Conservation (phyloP, 164 flowering plant genomes). For the Saururus chinensis region DNA sequence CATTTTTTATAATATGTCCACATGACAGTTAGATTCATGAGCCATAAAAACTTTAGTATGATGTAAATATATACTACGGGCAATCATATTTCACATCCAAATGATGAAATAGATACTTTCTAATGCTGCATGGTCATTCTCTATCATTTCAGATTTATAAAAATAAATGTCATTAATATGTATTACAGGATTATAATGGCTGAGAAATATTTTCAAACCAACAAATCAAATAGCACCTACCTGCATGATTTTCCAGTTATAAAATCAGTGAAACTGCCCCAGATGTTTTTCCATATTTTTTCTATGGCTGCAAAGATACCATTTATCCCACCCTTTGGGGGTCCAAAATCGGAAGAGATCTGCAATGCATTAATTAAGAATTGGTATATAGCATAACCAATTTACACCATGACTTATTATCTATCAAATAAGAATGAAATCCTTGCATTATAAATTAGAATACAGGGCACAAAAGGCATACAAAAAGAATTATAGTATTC, state of each 20-base stretch:
- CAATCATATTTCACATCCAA: too few relatives aligned
- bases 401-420: background rate
- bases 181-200: background rate
- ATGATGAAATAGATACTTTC: too few relatives aligned
- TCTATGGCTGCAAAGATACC: constrained; percentile 56
- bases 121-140: too few relatives aligned
- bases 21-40: too few relatives aligned
- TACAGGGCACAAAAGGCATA: too few relatives aligned
- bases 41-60: too few relatives aligned
- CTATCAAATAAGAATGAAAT: background rate
- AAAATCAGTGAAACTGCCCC: constrained; percentile 54
- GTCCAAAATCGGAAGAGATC: constrained; percentile 45
- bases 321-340: constrained; percentile 30
- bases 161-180: background rate
- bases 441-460: too few relatives aligned
- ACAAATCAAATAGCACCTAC: constrained; percentile 17
- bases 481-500: too few relatives aligned
- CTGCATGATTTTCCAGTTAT: constrained; percentile 82
- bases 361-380: constrained; percentile 11
- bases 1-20: too few relatives aligned
- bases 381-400: background rate
- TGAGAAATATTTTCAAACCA: background rate
- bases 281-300: constrained; percentile 44
- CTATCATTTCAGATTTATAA: too few relatives aligned
- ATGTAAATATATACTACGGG: too few relatives aligned